Evolutionary conservation across 2,329 filamentous ascomycete genomes (phyloP), one percentile per base, ranked within the genome.

Genomic region (Aureobasidium sp.): DNA sequence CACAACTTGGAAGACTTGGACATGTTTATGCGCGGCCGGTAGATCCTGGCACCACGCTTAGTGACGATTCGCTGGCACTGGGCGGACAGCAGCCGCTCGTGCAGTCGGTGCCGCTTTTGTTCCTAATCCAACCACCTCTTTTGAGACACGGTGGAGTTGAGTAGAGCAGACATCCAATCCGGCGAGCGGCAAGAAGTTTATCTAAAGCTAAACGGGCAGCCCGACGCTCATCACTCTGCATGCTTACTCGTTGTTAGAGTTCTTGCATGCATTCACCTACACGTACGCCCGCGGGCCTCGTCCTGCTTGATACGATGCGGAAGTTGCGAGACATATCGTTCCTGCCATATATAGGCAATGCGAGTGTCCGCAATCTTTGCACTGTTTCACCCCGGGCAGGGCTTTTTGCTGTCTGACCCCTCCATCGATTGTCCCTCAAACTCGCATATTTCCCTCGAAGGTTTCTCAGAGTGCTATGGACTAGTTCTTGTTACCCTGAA

Each of bases 231-330:
- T 60, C 53, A 34, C 25, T 51, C 45, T 60, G 57, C 57, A 60
- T 51, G 57, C 57, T 60, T 60, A 60, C 57, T 60, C 57, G 45
- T 17, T 45, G 17, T 49, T 45, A 60, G 37, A 45, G 57, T 60
- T 60, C 41, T 45, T 34, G 57, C 57, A 51, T 49, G 57, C 45
- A 60, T 60, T 29, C 34, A 41, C 22, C 45, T 60, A 51, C 44
- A 60, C 45, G 57, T 60, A 60, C 14, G 57, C 22, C 55, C 42
- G 55, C 44, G 41, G 31, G 42, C 15, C 31, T 59, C 36, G 53
- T 36, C 31, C 27, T 57, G 53, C 53, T 45, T 45, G 12, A 47
- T n/a, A 27, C 39, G 31, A 57, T 47, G 27, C 17, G 15, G 31
- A 41, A 42, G 31, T 41, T 29, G 51, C 36, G 37, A 48, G 51